These are phyloP conservation scores for Thymus quinquecostatus DNA, from an alignment of 257 asterid species.

Conservation along the genomic window DNA sequence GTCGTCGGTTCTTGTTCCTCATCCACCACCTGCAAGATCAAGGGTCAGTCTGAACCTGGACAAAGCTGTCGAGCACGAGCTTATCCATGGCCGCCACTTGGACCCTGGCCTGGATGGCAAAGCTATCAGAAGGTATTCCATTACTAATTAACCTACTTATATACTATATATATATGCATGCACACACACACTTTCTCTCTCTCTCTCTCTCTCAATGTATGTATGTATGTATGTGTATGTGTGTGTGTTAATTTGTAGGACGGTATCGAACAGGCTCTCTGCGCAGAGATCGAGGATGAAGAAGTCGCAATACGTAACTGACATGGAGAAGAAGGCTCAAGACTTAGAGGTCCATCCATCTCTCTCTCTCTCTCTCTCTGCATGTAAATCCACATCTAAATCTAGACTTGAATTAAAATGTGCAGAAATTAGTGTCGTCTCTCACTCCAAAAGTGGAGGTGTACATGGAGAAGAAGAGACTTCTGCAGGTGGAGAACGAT, in stretches of 20 bases:
- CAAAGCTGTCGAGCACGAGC: background rate
- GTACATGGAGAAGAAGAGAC: background rate
- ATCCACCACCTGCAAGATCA: background rate
- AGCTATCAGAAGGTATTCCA: background rate
- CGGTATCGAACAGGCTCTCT: background rate
- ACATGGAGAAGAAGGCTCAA: background rate
- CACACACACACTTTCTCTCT: background rate
- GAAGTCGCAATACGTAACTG: background rate
- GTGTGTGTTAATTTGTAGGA: background rate
- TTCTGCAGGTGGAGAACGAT: background rate
- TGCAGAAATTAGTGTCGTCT: background rate
- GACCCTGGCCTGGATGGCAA: background rate
- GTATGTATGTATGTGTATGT: too few relatives aligned
- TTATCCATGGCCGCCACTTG: background rate
- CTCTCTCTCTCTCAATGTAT: background rate
- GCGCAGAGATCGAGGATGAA: background rate
- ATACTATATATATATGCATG: background rate
- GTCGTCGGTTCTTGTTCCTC: too few relatives aligned
- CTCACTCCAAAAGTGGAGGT: background rate
- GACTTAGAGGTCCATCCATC: background rate
- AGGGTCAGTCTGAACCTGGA: background rate
- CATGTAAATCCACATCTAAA: background rate
- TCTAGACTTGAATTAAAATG: background rate
- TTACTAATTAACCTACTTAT: background rate
- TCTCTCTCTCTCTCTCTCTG: background rate